Evolutionary conservation across 2,329 filamentous ascomycete species (phyloP), one percentile per base, ranked within the genome.

Genomic region (Aspergillus arachidicola): DNA sequence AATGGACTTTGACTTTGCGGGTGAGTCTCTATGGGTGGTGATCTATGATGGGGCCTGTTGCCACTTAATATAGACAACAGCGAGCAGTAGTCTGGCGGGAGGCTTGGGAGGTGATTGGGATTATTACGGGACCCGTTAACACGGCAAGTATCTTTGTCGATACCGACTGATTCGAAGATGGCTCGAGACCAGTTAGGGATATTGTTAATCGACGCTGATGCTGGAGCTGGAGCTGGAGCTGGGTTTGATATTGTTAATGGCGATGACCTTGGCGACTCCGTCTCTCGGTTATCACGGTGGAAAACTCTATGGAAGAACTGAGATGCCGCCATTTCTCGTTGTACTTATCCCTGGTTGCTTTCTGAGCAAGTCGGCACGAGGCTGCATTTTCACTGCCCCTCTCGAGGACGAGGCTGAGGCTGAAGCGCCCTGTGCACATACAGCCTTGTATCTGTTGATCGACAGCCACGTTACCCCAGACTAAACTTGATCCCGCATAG

Each of bases 151-250:
- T 50, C 56, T 14, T n/a, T 32, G 16, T 32, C 26, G 7, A 61
- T 30, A 10, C 59, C 62, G 32, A 59, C 34, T 1, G 62, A 64
- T 6, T 61, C 59, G 10, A 61, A 6, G 14, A 61, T 19, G 1
- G 62, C 62, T 21, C 62, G 62, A 21, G 50, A 58, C 59, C 48
- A 57, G 50, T 64, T 61, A 6, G 59, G 38, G 10, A 50, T 43
- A n/a, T 19, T 30, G 43, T 64, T 61, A 23, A 60, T 48, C 23
- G 57, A 34, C 21, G 43, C 6, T 36, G 56, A 38, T 23, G 41
- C 41, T 16, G 43, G 41, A 6, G 41, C 21, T 32, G 41, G 30
- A 6, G 14, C 14, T 26, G 56, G 56, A 10, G 43, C 7, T 23
- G 43, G 19, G 6, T 11, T 10, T 14, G 32, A 12, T 55, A 30